A percentile compares a stretch with the other conserved stretches of the same genome.
These are phyloP conservation scores for Xanthoconium separans DNA, from an alignment of 1,284 basidiomycete genomes.

Conservation along the genomic window DNA sequence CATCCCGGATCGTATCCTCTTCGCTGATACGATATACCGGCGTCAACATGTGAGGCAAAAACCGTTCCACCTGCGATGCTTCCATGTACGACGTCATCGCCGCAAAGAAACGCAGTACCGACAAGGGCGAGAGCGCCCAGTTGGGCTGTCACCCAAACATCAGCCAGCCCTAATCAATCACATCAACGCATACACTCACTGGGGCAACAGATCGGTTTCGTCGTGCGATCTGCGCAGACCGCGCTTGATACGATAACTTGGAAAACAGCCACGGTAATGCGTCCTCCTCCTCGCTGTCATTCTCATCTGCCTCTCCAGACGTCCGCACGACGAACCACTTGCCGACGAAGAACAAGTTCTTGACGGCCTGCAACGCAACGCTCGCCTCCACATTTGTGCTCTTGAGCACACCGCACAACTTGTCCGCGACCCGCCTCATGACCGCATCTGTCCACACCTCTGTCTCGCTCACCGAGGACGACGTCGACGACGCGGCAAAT, in stretches of 20 bases:
- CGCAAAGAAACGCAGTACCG: constrained; percentile 91
- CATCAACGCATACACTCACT: constrained; percentile 34
- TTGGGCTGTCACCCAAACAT: constrained; percentile 43
- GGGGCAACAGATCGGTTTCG: constrained; percentile 49
- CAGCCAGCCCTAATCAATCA: background rate
- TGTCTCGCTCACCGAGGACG: background rate
- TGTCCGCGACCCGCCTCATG: constrained; percentile 74
- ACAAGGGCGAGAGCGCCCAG: constrained; percentile 81
- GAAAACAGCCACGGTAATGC: constrained; percentile 93
- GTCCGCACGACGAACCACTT: constrained; percentile 65
- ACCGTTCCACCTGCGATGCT: constrained; percentile 53
- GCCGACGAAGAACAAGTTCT: constrained; percentile 90
- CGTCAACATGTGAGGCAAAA: constrained; percentile 82
- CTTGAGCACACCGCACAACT: constrained; percentile 79
- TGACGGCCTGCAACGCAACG: constrained; percentile 85
- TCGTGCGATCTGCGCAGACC: constrained; percentile 69
- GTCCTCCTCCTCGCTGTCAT: constrained; percentile 36
- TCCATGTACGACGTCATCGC: constrained; percentile 82
- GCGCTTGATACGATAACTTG: constrained; percentile 86
- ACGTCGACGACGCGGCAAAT: constrained; percentile 47
- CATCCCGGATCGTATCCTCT: constrained; percentile 78
- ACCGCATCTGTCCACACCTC: constrained; percentile 47
- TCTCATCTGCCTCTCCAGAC: constrained; percentile 5
- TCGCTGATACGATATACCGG: constrained; percentile 88
- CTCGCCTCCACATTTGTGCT: constrained; percentile 79